Conservation (phyloP, 106 monocot species). For the Dendrobium officinale region DNA sequence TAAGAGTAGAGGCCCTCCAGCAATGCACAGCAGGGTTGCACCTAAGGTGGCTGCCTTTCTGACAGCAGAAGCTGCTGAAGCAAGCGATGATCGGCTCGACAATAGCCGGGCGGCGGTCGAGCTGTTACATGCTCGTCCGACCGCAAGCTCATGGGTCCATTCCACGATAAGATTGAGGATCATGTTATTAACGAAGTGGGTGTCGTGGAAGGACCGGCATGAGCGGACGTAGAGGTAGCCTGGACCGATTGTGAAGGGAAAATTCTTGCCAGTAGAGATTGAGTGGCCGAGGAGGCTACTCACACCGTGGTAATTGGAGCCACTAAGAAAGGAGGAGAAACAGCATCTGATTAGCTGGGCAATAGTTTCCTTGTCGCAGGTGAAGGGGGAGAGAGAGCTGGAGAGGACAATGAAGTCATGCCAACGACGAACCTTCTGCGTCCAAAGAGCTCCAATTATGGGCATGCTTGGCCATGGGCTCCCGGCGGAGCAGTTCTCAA, state of each 20-base stretch:
- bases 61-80: slow-evolving; percentile 34
- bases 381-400: slow-evolving; percentile 64
- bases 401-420: slow-evolving; percentile 82
- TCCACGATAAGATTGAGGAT: slow-evolving; percentile 51
- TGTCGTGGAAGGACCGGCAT: slow-evolving; percentile 68
- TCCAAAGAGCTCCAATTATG: slow-evolving; percentile 86
- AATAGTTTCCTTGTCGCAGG: slow-evolving; percentile 55
- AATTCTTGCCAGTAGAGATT: slow-evolving; percentile 24
- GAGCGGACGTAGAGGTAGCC: slow-evolving; percentile 79
- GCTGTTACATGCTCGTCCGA: slow-evolving; percentile 27
- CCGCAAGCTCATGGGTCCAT: slow-evolving; percentile 31
- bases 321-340: slow-evolving; percentile 66
- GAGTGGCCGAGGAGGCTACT: slow-evolving; percentile 64
- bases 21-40: slow-evolving; percentile 32
- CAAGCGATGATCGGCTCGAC: slow-evolving; percentile 36
- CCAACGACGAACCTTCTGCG: slow-evolving; percentile 84
- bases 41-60: slow-evolving; percentile 62
- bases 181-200: slow-evolving; percentile 39
- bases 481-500: slow-evolving; percentile 76
- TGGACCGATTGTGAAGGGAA: slow-evolving; percentile 30
- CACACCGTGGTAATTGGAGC: slow-evolving; percentile 19
- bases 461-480: slow-evolving; percentile 90
- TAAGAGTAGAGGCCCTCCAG: slow-evolving; percentile 47
- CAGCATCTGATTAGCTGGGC: slow-evolving; percentile 73
- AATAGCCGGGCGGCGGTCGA: slow-evolving; percentile 23